Evolutionary conservation across 257 asterid genomes (phyloP).

Genomic region (Solanum neorickii): DNA sequence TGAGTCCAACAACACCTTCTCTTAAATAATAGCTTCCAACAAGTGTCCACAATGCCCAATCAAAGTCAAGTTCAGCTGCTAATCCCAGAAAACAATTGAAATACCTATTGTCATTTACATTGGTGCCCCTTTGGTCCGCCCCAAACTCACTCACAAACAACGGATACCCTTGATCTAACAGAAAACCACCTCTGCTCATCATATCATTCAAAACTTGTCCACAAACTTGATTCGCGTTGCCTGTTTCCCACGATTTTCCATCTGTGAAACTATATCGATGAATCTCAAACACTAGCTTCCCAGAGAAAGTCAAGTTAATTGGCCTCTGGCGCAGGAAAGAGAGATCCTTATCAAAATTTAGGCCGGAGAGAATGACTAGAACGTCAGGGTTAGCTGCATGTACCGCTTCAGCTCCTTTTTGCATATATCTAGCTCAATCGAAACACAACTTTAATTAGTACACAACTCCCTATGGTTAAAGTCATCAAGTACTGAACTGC

Average conservation of each 20-base stretch:
- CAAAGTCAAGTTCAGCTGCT: constrained; percentile 40
- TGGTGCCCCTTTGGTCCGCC: constrained; percentile 3
- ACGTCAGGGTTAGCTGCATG: constrained; percentile 35
- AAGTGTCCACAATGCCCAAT: constrained; percentile 54
- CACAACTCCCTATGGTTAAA: neutral
- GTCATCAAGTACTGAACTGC: neutral
- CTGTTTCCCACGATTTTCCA: neutral
- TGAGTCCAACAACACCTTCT: constrained; percentile 15
- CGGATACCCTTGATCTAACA: constrained; percentile 25
- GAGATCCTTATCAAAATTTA: constrained; percentile 25
- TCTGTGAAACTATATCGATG: constrained; percentile 49
- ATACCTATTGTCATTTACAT: constrained; percentile 19
- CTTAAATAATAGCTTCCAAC: constrained; percentile 45
- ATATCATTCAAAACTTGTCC: neutral
- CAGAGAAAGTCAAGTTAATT: constrained; percentile 7
- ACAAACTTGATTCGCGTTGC: constrained; percentile 3
- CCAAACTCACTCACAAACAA: constrained; percentile 54
- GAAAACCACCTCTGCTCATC: neutral
- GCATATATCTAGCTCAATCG: constrained; percentile 14
- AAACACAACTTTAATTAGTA: neutral
- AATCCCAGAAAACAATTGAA: constrained; percentile 23
- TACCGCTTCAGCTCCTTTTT: constrained; percentile 36
- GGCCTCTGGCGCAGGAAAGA: constrained; percentile 21
- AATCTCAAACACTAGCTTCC: constrained; percentile 54
- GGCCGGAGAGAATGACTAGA: constrained; percentile 59